phyloP scores from a whole-genome alignment of 164 flowering plant species.

The Dillenia turbinata region DNA sequence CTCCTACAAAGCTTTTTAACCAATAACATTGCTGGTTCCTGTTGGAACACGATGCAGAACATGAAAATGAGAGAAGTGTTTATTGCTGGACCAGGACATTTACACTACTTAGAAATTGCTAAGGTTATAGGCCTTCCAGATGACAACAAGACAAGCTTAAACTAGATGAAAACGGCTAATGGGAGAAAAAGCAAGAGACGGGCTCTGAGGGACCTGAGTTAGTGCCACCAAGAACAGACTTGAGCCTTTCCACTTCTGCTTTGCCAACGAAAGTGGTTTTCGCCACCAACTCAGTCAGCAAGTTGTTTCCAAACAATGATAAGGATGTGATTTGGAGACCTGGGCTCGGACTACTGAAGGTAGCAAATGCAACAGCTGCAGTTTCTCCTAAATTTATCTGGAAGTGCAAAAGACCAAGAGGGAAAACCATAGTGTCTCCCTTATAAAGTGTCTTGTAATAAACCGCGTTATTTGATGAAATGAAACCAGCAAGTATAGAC shows the following conservation, averaged over 20 bases:
- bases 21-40: too few relatives aligned
- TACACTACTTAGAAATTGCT: too few relatives aligned
- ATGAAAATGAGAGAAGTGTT: too few relatives aligned
- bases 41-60: too few relatives aligned
- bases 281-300: slow-evolving; percentile 45
- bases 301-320: slow-evolving; percentile 45
- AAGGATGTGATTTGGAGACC: slow-evolving; percentile 55
- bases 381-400: slow-evolving; percentile 41
- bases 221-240: slow-evolving; percentile 64
- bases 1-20: too few relatives aligned
- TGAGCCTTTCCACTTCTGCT: slow-evolving; percentile 58
- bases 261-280: slow-evolving; percentile 51
- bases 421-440: slow-evolving; percentile 61
- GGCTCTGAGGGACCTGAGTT: slow-evolving; percentile 12
- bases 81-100: too few relatives aligned
- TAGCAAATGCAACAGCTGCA: slow-evolving; percentile 36
- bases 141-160: too few relatives aligned
- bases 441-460: slow-evolving; percentile 37
- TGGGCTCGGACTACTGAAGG: slow-evolving; percentile 53
- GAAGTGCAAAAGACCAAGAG: slow-evolving; percentile 60
- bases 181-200: too few relatives aligned
- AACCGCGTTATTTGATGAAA: slow-evolving; percentile 33
- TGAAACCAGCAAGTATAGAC: slow-evolving; percentile 44
- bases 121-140: too few relatives aligned
- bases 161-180: too few relatives aligned